These are phyloP conservation scores for Paraglomus occultum DNA, from an alignment of 192 early-diverging fungal species.

Conservation along the genomic window DNA sequence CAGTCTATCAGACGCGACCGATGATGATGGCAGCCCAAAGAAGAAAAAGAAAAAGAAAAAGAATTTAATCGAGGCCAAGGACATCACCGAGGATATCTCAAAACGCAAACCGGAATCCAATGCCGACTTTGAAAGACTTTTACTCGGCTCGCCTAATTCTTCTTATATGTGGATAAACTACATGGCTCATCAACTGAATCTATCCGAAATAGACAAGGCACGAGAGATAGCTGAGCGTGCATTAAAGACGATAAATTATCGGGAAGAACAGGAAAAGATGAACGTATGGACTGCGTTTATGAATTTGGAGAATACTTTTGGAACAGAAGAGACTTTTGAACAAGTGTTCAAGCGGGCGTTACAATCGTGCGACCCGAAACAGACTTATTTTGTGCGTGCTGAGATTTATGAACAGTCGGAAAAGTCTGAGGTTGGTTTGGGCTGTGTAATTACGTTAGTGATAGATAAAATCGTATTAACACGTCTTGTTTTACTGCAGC, in stretches of 20 bases:
- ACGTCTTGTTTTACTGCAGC: conserved; percentile 11
- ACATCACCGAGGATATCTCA: conserved; percentile 66
- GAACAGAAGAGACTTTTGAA: conserved; percentile 74
- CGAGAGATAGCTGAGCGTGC: conserved; percentile 93
- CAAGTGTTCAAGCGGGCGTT: conserved; percentile 85
- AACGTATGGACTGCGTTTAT: conserved; percentile 97
- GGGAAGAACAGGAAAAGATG: conserved; percentile 94
- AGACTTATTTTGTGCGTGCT: conserved; percentile 82
- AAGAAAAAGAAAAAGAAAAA: conserved; percentile 59
- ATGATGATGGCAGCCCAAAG: conserved; percentile 11
- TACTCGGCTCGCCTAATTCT: conserved; percentile 92
- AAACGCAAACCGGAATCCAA: conserved; percentile 71
- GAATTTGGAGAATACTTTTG: conserved; percentile 96
- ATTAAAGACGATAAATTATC: conserved; percentile 83
- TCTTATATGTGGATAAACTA: conserved; percentile 99
- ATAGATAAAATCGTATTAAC: conserved; percentile 1
- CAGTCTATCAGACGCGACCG: conserved; percentile 33
- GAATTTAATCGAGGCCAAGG: conserved; percentile 58
- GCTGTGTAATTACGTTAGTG: background rate
- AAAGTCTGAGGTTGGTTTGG: conserved; percentile 59
- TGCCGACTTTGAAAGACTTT: conserved; percentile 87
- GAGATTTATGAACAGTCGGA: conserved; percentile 87
- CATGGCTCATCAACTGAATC: conserved; percentile 97
- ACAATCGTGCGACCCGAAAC: conserved; percentile 85
- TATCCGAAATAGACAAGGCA: conserved; percentile 91